Percentiles rank a stretch among this genome's conserved stretches.
Evolutionary conservation across 2,329 filamentous ascomycete species (phyloP).

Genomic region (Drechslerella dactyloides): DNA sequence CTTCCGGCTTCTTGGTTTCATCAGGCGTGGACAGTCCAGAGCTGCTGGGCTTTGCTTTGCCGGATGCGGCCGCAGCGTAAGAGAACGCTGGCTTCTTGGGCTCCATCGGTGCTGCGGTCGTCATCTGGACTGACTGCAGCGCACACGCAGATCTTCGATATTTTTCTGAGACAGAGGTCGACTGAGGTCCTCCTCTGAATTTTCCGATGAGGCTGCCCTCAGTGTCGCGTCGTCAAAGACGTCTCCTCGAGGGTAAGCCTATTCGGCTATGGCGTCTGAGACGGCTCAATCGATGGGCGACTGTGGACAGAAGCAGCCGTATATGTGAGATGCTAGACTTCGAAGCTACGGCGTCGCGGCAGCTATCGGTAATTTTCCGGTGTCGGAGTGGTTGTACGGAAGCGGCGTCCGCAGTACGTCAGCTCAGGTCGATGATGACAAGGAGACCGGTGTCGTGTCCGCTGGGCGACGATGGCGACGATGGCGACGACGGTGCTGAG

Average conservation of each 20-base stretch:
- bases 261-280: conserved; percentile 28
- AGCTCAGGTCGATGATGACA: background rate
- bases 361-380: conserved; percentile 1
- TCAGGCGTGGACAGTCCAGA: conserved; percentile 36
- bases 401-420: background rate
- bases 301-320: conserved; percentile 3
- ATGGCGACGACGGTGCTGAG: background rate
- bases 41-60: conserved; percentile 49
- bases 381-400: background rate
- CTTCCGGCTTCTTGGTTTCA: conserved; percentile 37
- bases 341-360: conserved; percentile 13
- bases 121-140: conserved; percentile 50
- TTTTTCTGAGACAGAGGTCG: conserved; percentile 37
- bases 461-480: background rate
- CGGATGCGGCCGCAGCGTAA: conserved; percentile 55
- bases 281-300: conserved; percentile 26
- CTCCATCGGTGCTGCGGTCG: conserved; percentile 51
- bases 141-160: conserved; percentile 42
- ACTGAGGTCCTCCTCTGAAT: conserved; percentile 44
- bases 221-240: conserved; percentile 45
- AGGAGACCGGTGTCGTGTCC: background rate
- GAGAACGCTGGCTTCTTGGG: conserved; percentile 54
- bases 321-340: conserved; percentile 4
- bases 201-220: conserved; percentile 48
- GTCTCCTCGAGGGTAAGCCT: conserved; percentile 34